Conservation (phyloP, 1,284 basidiomycete species). For the Ustilago esculenta region DNA sequence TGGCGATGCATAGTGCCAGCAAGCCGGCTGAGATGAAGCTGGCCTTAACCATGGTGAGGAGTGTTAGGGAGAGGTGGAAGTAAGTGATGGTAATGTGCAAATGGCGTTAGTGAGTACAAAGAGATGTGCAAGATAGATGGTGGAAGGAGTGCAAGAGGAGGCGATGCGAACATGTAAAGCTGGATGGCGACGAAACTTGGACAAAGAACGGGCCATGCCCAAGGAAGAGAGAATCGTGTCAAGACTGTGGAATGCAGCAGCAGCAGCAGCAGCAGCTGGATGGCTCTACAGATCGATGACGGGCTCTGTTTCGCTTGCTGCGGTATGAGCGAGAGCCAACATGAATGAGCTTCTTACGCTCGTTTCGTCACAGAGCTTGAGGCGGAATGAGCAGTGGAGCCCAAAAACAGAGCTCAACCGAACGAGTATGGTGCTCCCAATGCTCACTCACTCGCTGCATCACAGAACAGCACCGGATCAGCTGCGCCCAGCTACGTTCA, state of each 20-base stretch:
- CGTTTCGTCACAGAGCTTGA: constrained; percentile 17
- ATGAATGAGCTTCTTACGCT: constrained; percentile 1
- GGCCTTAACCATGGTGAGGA: constrained; percentile 54
- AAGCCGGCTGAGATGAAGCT: constrained; percentile 59
- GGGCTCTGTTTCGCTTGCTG: no score
- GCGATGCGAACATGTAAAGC: not conserved
- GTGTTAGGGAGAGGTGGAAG: no score
- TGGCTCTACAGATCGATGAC: not conserved
- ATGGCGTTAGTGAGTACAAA: no score
- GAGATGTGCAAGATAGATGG: no score
- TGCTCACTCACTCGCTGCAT: constrained; percentile 4
- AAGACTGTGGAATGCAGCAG: constrained; percentile 12
- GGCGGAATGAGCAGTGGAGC: constrained; percentile 3
- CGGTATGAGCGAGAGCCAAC: no score
- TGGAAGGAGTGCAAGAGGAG: constrained; percentile 1
- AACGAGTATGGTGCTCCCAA: no score
- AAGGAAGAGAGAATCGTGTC: no score
- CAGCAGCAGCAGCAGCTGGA: no score
- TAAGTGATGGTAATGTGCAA: no score
- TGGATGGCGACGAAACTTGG: no score
- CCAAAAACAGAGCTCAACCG: no score
- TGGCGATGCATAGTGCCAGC: constrained; percentile 55
- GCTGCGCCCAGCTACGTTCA: not conserved
- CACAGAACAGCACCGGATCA: constrained; percentile 2
- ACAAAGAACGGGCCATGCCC: not conserved